A percentile compares a stretch with the other conserved stretches of the same genome.
These are phyloP conservation scores for Tagetes erecta DNA, from an alignment of 129 eudicot genomes.

Conservation along the genomic window DNA sequence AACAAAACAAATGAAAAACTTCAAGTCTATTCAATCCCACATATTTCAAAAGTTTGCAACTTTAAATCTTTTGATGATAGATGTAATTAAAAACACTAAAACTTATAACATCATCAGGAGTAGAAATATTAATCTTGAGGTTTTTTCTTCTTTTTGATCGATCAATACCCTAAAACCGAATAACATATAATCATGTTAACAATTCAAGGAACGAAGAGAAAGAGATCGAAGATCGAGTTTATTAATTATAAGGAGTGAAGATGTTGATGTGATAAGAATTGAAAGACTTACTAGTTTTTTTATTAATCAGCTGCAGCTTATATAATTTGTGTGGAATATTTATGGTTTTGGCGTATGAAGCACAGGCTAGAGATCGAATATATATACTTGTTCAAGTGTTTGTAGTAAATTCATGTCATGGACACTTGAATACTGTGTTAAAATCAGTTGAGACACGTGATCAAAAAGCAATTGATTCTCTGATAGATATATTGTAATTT, in stretches of 20 bases:
- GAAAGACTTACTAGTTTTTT: constrained; percentile 30
- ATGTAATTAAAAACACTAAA: not conserved
- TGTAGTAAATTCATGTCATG: constrained; percentile 25
- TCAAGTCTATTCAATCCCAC: not conserved
- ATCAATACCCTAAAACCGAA: no score
- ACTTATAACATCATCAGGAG: not conserved
- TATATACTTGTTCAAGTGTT: constrained; percentile 16
- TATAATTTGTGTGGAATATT: constrained; percentile 20
- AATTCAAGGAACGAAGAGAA: no score
- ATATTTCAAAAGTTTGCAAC: not conserved
- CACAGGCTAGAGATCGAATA: constrained; percentile 23
- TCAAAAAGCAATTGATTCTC: constrained; percentile 33
- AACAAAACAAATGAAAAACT: not conserved
- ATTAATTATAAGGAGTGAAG: no score
- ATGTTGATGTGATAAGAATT: no score
- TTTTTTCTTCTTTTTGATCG: no score
- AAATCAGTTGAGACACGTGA: constrained; percentile 38
- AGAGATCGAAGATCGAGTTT: no score
- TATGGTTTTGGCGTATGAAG: constrained; percentile 30
- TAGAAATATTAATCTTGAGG: no score
- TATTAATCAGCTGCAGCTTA: constrained; percentile 18
- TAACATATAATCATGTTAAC: no score
- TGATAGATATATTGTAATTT: not conserved
- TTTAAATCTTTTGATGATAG: not conserved
- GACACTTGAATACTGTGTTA: constrained; percentile 24